Evolutionary conservation across 1,139 yeast genomes (phyloP).

Genomic region (Lodderomyces oxycetoniae): DNA sequence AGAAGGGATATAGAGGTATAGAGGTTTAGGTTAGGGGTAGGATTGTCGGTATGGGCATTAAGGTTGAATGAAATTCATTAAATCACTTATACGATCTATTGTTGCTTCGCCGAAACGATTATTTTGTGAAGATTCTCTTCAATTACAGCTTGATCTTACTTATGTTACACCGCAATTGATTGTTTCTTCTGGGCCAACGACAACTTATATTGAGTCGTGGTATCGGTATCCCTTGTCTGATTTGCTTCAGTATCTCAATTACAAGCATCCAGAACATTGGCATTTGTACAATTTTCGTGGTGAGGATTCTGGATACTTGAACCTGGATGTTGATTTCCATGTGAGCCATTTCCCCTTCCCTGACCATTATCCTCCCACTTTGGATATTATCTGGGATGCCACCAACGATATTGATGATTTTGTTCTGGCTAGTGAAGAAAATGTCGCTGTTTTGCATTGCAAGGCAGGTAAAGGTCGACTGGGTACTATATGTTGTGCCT

Average conservation of each 20-base stretch:
- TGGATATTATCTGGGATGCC: conserved; percentile 42
- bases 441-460: conserved; percentile 77
- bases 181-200: conserved; percentile 73
- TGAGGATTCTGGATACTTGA: conserved; percentile 51
- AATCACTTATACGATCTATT: conserved; percentile 16
- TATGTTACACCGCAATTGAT: conserved; percentile 57
- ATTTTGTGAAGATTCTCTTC: conserved; percentile 17
- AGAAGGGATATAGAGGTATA: neutral
- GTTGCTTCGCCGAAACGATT: conserved; percentile 24
- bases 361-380: conserved; percentile 78
- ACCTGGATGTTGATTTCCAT: conserved; percentile 29
- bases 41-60: no score
- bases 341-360: conserved; percentile 51
- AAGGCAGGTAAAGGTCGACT: conserved; percentile 91
- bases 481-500: conserved; percentile 72
- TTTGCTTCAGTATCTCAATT: conserved; percentile 45
- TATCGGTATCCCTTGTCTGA: conserved; percentile 55
- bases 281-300: conserved; percentile 67
- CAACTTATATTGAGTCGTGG: conserved; percentile 35
- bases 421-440: conserved; percentile 24
- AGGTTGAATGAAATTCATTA: conserved; percentile 13
- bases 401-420: conserved; percentile 45
- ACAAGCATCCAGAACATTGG: conserved; percentile 57
- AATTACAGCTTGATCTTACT: conserved; percentile 51
- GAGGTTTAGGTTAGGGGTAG: neutral